Percentiles rank a stretch among this genome's conserved stretches.
phyloP scores from a whole-genome alignment of 352 stramenopile genomes.

The Pythium angustatum region DNA sequence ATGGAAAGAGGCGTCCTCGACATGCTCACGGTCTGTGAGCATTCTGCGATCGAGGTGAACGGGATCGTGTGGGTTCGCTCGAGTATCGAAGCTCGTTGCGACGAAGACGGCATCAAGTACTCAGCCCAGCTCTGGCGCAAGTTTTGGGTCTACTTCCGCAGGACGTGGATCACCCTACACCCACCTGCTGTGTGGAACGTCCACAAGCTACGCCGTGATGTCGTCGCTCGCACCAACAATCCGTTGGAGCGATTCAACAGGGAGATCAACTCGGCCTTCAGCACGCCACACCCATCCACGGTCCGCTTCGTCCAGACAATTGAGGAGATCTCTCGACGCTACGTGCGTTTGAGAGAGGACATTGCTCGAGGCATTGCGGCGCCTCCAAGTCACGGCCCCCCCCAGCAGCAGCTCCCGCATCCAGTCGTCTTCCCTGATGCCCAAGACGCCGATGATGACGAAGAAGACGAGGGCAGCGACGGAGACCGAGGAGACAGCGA shows the following conservation, averaged over 20 bases:
- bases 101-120: constrained; percentile 4
- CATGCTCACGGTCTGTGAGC: constrained; percentile 14
- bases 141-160: constrained; percentile 18
- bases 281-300: neutral
- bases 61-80: constrained; percentile 1
- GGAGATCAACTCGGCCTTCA: constrained; percentile 10
- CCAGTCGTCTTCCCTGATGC: neutral
- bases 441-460: neutral
- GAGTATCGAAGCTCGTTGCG: neutral
- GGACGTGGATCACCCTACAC: constrained; percentile 4
- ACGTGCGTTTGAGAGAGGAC: neutral
- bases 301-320: neutral
- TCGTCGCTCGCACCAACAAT: constrained; percentile 18
- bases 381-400: neutral
- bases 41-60: neutral
- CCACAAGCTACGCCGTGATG: neutral
- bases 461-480: too few species aligned
- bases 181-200: constrained; percentile 11
- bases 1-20: constrained; percentile 10
- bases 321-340: neutral
- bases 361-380: neutral
- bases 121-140: neutral
- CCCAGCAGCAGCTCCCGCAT: neutral
- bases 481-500: neutral
- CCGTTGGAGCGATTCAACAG: constrained; percentile 19